phyloP scores from a whole-genome alignment of 2,329 filamentous ascomycete genomes.

The Botryosphaeria agaves region DNA sequence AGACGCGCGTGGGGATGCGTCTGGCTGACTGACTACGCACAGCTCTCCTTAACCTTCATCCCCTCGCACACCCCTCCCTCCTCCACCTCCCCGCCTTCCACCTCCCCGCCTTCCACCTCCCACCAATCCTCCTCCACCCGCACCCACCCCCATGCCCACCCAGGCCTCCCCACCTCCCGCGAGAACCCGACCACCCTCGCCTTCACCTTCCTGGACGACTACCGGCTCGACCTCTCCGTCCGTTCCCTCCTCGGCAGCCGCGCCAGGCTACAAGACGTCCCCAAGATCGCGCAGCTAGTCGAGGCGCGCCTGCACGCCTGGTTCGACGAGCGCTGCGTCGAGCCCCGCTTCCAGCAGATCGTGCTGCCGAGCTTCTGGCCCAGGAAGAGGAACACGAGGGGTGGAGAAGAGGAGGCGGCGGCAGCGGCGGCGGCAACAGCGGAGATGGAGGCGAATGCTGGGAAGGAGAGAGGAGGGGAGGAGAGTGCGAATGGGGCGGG shows the following conservation, averaged over 20 bases:
- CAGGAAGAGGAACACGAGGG: constrained; percentile 64
- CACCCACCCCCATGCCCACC: constrained; percentile 8
- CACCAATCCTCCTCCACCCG: constrained; percentile 15
- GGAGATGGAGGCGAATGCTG: constrained; percentile 2
- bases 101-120: constrained; percentile 9
- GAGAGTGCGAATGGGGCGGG: neutral
- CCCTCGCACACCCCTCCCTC: constrained; percentile 34
- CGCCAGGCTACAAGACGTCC: constrained; percentile 68
- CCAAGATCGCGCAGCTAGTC: constrained; percentile 73
- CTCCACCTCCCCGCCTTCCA: constrained; percentile 2
- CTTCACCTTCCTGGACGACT: constrained; percentile 86
- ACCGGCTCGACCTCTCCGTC: constrained; percentile 67
- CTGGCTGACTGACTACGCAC: neutral
- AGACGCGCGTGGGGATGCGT: too few relatives aligned
- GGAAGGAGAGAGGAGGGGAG: neutral
- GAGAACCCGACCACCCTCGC: constrained; percentile 56
- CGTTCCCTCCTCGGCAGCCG: constrained; percentile 63
- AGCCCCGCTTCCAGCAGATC: constrained; percentile 76
- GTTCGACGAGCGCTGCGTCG: constrained; percentile 77
- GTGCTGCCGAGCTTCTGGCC: constrained; percentile 71
- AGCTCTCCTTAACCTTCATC: constrained; percentile 76
- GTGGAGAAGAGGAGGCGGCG: constrained; percentile 35
- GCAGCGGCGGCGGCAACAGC: constrained; percentile 2
- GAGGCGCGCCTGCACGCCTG: constrained; percentile 66
- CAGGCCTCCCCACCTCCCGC: constrained; percentile 24